These are phyloP conservation scores for Parathielavia hyrcaniae DNA, from an alignment of 495 filamentous ascomycete species.

Conservation along the genomic window DNA sequence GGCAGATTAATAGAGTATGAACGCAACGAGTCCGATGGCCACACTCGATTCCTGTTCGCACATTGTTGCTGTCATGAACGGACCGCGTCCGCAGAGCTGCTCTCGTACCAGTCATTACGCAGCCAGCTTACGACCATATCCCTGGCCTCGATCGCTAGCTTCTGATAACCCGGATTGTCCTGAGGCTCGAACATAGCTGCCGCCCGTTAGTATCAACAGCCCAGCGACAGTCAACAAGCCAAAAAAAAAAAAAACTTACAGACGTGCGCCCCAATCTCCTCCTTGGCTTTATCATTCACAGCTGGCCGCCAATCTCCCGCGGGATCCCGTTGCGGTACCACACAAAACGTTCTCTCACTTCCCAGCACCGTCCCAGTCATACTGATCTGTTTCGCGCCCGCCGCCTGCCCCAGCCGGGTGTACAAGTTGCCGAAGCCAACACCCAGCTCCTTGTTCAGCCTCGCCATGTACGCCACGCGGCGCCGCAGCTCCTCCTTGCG, in stretches of 20 bases:
- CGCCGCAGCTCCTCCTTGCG: conserved; percentile 67
- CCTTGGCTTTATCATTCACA: conserved; percentile 67
- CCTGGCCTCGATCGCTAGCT: conserved; percentile 60
- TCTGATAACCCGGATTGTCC: conserved; percentile 72
- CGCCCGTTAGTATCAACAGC: conserved; percentile 9
- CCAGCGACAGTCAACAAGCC: too few species aligned
- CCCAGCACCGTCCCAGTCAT: conserved; percentile 49
- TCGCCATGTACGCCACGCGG: conserved; percentile 54
- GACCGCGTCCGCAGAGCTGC: conserved; percentile 27
- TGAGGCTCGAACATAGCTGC: conserved; percentile 72
- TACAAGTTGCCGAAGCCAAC: conserved; percentile 77
- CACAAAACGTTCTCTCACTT: conserved; percentile 72
- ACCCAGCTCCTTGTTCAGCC: conserved; percentile 48
- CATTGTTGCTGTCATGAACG: conserved; percentile 9
- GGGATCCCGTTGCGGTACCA: conserved; percentile 54
- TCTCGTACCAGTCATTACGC: conserved; percentile 49
- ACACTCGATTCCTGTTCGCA: background rate
- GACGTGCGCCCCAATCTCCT: conserved; percentile 80
- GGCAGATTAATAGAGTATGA: background rate
- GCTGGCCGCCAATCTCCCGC: conserved; percentile 56
- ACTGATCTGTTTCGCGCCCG: conserved; percentile 37
- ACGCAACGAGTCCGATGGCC: background rate
- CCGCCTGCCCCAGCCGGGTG: conserved; percentile 68
- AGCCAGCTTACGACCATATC: conserved; percentile 55
- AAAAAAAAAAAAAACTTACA: conserved; percentile 36